Evolutionary conservation across 2,329 filamentous ascomycete genomes (phyloP).

Genomic region (Aureobasidium lini): DNA sequence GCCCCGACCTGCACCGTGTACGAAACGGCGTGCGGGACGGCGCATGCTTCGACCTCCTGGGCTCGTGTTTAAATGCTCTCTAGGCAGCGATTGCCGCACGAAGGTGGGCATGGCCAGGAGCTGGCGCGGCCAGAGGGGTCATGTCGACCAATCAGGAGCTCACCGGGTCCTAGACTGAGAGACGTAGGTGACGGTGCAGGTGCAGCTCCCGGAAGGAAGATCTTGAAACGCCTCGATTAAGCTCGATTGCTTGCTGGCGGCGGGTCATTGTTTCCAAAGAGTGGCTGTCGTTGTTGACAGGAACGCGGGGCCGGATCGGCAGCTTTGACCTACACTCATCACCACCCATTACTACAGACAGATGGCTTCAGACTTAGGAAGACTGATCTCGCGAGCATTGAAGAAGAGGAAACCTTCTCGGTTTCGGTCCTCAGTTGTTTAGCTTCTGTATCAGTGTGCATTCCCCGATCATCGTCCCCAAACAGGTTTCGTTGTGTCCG

Average conservation of each 20-base stretch:
- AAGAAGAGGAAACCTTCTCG: neutral
- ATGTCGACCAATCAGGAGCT: neutral
- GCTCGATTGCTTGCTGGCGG: slow-evolving; percentile 4
- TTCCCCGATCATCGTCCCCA: neutral
- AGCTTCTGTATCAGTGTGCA: neutral
- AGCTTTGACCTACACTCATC: slow-evolving; percentile 3
- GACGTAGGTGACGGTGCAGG: neutral
- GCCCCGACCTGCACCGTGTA: neutral
- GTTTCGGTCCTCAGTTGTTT: neutral
- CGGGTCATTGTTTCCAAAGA: slow-evolving; percentile 8
- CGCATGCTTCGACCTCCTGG: neutral
- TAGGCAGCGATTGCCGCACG: slow-evolving; percentile 3
- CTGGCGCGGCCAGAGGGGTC: slow-evolving; percentile 4
- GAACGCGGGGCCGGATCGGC: slow-evolving; percentile 14
- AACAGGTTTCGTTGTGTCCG: too few species aligned
- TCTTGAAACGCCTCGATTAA: slow-evolving; percentile 13
- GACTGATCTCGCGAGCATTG: neutral
- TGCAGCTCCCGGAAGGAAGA: neutral
- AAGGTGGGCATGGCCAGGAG: slow-evolving; percentile 3
- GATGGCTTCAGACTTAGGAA: neutral
- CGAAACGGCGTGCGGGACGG: neutral
- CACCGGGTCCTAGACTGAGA: neutral
- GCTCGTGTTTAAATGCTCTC: slow-evolving; percentile 6
- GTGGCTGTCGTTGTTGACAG: slow-evolving; percentile 1
- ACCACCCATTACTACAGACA: neutral